Conservation (phyloP, 2,329 filamentous ascomycete genomes). For the Aspergillus brunneoviolaceus region DNA sequence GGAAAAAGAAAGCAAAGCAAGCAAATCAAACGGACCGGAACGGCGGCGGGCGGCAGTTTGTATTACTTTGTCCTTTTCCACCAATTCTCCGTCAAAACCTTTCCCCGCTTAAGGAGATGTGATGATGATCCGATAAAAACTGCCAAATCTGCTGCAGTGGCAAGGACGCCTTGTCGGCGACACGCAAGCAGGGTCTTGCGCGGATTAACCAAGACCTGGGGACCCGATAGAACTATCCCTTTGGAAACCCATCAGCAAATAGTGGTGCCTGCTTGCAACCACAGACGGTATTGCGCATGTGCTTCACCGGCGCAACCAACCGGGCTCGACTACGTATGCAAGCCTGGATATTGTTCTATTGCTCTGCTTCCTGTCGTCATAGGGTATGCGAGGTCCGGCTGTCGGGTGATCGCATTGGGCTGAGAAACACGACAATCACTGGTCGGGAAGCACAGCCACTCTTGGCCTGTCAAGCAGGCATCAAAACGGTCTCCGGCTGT, state of each 20-base stretch:
- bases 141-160: not conserved
- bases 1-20: constrained; percentile 1
- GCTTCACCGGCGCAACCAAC: constrained; percentile 4
- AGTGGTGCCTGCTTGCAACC: constrained; percentile 2
- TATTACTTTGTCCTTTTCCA: not conserved
- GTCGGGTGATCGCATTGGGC: not conserved
- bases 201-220: not conserved
- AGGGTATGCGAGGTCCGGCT: not conserved
- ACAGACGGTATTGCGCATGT: not conserved
- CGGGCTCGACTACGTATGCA: constrained; percentile 4
- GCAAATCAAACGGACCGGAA: constrained; percentile 2
- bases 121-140: not conserved
- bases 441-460: constrained; percentile 15
- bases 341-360: not conserved
- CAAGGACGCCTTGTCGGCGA: constrained; percentile 7
- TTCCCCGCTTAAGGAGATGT: not conserved
- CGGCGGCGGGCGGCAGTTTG: not conserved
- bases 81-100: not conserved
- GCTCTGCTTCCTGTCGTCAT: constrained; percentile 5
- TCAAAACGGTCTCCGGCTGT: not conserved
- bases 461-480: constrained; percentile 11
- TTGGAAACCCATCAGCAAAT: not conserved
- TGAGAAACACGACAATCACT: not conserved
- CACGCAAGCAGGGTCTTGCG: constrained; percentile 6
- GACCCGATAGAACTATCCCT: not conserved